These are phyloP conservation scores for Mycena vulgaris DNA, from an alignment of 768 basidiomycete species.

Conservation along the genomic window DNA sequence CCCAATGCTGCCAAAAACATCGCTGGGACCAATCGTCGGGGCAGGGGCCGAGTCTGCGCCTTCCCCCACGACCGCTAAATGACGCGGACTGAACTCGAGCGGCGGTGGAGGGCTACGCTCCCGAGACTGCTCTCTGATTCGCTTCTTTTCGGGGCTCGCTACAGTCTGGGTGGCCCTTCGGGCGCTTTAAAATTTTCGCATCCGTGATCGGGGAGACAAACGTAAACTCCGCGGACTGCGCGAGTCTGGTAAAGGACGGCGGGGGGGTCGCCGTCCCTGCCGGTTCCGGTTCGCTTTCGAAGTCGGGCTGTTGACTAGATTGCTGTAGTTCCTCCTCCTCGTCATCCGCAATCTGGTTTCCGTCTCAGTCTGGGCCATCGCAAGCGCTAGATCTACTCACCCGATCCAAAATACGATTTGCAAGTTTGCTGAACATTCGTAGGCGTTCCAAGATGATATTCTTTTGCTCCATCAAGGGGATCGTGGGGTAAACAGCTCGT, in stretches of 20 bases:
- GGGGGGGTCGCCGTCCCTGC: background rate
- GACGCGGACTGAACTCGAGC: too few relatives aligned
- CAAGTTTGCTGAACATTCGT: background rate
- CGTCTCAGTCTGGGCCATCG: background rate
- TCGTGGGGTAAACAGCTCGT: background rate
- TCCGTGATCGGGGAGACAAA: background rate
- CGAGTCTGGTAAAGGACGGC: background rate
- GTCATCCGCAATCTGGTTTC: constrained; percentile 4
- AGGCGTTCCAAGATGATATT: background rate
- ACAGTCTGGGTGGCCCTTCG: constrained; percentile 7
- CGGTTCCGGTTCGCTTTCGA: background rate
- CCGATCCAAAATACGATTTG: constrained; percentile 12
- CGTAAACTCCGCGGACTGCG: background rate
- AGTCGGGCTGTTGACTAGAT: background rate
- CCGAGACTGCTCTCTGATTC: too few relatives aligned
- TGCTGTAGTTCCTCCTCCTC: background rate
- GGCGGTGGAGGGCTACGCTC: too few relatives aligned
- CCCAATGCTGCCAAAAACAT: too few relatives aligned
- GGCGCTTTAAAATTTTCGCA: background rate
- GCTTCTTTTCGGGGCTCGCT: background rate
- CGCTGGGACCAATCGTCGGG: too few relatives aligned
- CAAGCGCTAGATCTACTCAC: background rate
- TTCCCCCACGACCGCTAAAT: too few relatives aligned
- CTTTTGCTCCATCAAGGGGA: background rate
- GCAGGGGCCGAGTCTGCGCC: too few relatives aligned